Evolutionary conservation across 345 rosid genomes (phyloP), one percentile per base, ranked within the genome.

Genomic region (Gossypium australe): DNA sequence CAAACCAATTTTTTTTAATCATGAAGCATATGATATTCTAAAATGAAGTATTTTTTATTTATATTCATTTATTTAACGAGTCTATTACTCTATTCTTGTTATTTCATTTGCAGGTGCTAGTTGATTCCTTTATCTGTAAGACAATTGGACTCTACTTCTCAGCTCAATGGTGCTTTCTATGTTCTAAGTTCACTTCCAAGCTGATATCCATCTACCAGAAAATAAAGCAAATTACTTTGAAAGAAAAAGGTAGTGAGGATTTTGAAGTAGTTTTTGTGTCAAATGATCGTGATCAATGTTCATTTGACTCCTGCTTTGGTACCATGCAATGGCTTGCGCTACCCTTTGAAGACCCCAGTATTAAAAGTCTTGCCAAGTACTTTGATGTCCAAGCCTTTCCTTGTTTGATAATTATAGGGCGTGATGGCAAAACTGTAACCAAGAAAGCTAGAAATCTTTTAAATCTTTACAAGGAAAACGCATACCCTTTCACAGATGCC

Each of bases 91-190:
- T 34, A 34, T 34, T 34, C 7, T 34, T 34, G 41, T 34, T 11
- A 4, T 73, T 45, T 18, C 18, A 52, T 68, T 68, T 75, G 83
- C 78, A 89, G 92, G 84, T 85, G 14, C 64, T 82, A 1, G 77
- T 89, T 61, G 74, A 82, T 18, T 82, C 84, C 7, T 62, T 89
- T 74, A 76, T 78, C 11, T 87, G 89, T 9, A 85, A 85, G 82
- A 85, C 89, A 9, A 44, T 87, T 10, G 92, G 92, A 20, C 79
- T 89, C 11, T 85, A 82, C 75, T 89, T 89, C 79, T 84, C 92
- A 2, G 86, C 86, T 2, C 74, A 83, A 29, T 85, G 92, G 92
- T 82, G 90, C 70, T 72, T 78, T 25, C 92, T 90, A 18, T 82
- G 88, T 4, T 71, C 51, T 45, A 85, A 84, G 53, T 89, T 89